Base-by-base conservation (phyloP, 177 flowering plant genomes). In the Vitis hybrid region DNA sequence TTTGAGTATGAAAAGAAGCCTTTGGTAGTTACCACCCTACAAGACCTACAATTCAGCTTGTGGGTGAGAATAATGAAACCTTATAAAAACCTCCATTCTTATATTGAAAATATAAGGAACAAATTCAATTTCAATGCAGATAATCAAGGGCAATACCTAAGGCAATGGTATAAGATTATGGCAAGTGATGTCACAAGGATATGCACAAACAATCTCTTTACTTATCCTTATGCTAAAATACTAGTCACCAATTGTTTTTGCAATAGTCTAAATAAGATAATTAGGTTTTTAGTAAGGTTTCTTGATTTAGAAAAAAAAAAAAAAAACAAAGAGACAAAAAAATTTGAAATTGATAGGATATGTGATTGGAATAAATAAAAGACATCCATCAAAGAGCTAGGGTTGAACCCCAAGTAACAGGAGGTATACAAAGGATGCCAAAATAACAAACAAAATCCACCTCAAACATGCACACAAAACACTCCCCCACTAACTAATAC, bases 161-260 rank as follows among this genome's bases (percentile, higher is more conserved):
- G 65, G 2, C 19, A 17, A 34, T 23, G 85, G 85, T 64, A 86
- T 75, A 32, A 82, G 76, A 73, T 94, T 89, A 67, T 84, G 90
- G 72, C 98, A 94, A 52, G 88, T 77, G n/a, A 50, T 65, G 72
- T 91, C 87, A 68, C 97, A 91, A 72, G 98, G 98, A 84, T 93
- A 91, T 68, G 91, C 75, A 78, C 93, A 85, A 32, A 90, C 98
- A 19, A 91, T 82, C 68, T 74, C 82, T 74, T 85, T 90, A 64
- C 81, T 72, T 58, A 72, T 70, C 5, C 58, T 80, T 76, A 93
- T 79, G 67, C 81, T 77, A 23, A 89, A 93, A 70, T 90, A 92
- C 98, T 96, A 93, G 72, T 90, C 93, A 1, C 98, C 98, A 51
- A 93, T 94, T 65, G 91, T 85, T 75, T 83, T 84, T 68, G 98